Conservation (phyloP, 495 filamentous ascomycete genomes). For the Niebla homalea region DNA sequence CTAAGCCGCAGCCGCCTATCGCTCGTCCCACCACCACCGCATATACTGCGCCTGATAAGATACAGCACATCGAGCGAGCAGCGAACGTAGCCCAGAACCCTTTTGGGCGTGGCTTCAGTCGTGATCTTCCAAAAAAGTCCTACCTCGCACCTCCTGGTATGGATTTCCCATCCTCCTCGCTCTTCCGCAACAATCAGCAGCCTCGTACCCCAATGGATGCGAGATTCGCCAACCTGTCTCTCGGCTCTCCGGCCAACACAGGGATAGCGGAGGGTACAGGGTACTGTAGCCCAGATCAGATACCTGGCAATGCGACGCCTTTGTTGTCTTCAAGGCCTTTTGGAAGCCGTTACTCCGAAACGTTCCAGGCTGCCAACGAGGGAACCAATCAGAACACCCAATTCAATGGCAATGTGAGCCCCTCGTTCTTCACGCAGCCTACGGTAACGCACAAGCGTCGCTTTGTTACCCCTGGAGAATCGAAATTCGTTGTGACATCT, state of each 20-base stretch:
- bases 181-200: too few species aligned
- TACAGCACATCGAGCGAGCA: neutral
- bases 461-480: constrained; percentile 8
- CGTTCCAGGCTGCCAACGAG: too few species aligned
- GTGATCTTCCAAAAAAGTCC: neutral
- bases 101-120: neutral
- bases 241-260: too few species aligned
- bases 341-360: too few species aligned
- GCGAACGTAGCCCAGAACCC: neutral
- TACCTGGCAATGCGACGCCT: neutral
- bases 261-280: too few species aligned
- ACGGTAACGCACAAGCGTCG: constrained; percentile 5
- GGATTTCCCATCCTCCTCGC: too few species aligned
- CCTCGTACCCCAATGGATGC: too few species aligned
- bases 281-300: neutral
- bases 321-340: too few species aligned
- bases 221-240: too few species aligned
- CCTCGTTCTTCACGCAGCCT: neutral
- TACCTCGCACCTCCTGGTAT: neutral
- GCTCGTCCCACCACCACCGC: constrained; percentile 1
- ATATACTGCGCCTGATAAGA: neutral
- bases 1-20: constrained; percentile 8
- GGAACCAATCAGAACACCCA: too few species aligned
- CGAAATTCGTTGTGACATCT: constrained; percentile 1
- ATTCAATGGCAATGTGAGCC: too few species aligned